phyloP scores from a whole-genome alignment of 805 yeast species.

The Zygosaccharomyces kombuchaensis region DNA sequence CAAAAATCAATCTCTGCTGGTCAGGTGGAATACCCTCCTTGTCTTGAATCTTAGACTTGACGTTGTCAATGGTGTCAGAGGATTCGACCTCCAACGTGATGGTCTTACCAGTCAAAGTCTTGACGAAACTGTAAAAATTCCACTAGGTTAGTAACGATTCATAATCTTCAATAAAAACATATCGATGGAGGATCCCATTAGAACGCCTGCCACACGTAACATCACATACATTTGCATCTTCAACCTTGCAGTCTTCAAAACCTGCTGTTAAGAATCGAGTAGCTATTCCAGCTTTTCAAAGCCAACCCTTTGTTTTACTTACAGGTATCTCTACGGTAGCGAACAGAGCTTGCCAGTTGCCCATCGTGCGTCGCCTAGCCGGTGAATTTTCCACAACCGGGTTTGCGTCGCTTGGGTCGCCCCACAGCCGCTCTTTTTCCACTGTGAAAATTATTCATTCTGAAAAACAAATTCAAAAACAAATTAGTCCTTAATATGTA shows the following conservation, averaged over 20 bases:
- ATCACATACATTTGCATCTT: slow-evolving; percentile 46
- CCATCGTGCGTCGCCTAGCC: slow-evolving; percentile 4
- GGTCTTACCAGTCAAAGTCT: slow-evolving; percentile 86
- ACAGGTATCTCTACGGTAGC: slow-evolving; percentile 3
- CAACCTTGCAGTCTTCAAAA: slow-evolving; percentile 30
- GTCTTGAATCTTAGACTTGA: slow-evolving; percentile 97
- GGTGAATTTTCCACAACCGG: slow-evolving; percentile 1
- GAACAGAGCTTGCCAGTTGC: slow-evolving; percentile 4
- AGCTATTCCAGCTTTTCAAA: neutral
- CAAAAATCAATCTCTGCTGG: slow-evolving; percentile 98
- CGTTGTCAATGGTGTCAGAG: slow-evolving; percentile 97
- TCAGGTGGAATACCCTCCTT: slow-evolving; percentile 99
- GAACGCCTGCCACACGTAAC: neutral
- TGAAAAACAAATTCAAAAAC: neutral
- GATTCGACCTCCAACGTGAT: slow-evolving; percentile 99
- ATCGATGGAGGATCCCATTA: neutral
- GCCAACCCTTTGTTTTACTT: slow-evolving; percentile 1
- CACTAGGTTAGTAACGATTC: slow-evolving; percentile 16
- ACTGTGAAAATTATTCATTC: too few species aligned
- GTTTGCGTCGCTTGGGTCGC: slow-evolving; percentile 7
- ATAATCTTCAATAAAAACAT: neutral
- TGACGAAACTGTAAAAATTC: slow-evolving; percentile 54
- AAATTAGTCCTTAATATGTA: too few species aligned
- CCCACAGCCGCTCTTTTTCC: neutral
- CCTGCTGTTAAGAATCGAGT: neutral